A percentile compares a stretch with the other conserved stretches of the same genome.
These are phyloP conservation scores for Euphorbia peplus DNA, from an alignment of 345 rosid species.

Conservation along the genomic window DNA sequence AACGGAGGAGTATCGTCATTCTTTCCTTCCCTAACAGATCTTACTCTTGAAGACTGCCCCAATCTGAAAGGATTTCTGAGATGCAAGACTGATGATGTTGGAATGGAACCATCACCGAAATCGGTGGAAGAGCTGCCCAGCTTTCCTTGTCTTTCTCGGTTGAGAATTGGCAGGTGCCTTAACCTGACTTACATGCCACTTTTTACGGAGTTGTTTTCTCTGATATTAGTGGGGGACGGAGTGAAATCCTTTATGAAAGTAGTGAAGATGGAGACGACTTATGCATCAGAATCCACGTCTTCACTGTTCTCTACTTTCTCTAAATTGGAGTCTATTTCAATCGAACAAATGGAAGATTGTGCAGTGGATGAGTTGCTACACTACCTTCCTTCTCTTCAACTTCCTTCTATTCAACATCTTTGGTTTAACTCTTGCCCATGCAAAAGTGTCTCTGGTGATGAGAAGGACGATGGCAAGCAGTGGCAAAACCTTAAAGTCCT, in stretches of 20 bases:
- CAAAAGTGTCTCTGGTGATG: not conserved
- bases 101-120: no score
- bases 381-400: not conserved
- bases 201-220: slow-evolving; percentile 1
- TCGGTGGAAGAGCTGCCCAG: not conserved
- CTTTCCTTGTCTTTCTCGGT: not conserved
- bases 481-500: no score
- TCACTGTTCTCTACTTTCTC: not conserved
- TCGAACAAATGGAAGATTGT: slow-evolving; percentile 6
- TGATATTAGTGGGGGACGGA: not conserved
- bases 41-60: rapidly evolving
- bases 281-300: not conserved
- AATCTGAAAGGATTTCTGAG: no score
- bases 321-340: not conserved
- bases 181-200: slow-evolving; percentile 7
- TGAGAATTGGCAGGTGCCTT: not conserved
- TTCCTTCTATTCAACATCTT: slow-evolving; percentile 9
- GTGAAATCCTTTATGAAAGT: not conserved
- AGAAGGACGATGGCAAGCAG: no score
- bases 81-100: no score
- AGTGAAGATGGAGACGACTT: not conserved
- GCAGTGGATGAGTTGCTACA: no score
- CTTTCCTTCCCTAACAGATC: slow-evolving; percentile 12
- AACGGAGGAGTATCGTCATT: not conserved
- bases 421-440: not conserved